Evolutionary conservation across 2,329 filamentous ascomycete species (phyloP).

Genomic region (Penicillium sp.): DNA sequence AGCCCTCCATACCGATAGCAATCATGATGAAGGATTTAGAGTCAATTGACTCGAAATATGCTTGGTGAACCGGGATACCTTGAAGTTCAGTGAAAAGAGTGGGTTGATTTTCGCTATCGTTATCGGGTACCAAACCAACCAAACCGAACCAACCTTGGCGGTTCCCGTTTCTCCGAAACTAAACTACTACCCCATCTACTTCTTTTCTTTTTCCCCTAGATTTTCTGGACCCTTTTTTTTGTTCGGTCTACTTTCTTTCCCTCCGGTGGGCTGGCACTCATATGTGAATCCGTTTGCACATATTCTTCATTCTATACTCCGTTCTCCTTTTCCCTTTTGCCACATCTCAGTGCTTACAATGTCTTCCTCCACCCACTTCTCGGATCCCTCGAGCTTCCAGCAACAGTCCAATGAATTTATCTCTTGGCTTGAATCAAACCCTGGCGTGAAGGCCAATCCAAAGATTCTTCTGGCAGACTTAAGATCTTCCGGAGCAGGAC

Average conservation of each 20-base stretch:
- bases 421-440: slow-evolving; percentile 55
- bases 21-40: slow-evolving; percentile 51
- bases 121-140: slow-evolving; percentile 6
- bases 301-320: slow-evolving; percentile 3
- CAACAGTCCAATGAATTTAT: slow-evolving; percentile 54
- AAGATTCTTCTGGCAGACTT: slow-evolving; percentile 62
- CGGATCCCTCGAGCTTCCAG: slow-evolving; percentile 42
- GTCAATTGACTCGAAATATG: not conserved
- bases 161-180: slow-evolving; percentile 19
- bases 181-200: slow-evolving; percentile 15
- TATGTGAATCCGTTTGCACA: not conserved
- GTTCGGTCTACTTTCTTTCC: not conserved
- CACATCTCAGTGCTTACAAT: slow-evolving; percentile 20
- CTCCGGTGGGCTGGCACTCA: not conserved
- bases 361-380: slow-evolving; percentile 37
- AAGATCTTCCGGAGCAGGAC: slow-evolving; percentile 55
- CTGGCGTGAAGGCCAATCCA: slow-evolving; percentile 55
- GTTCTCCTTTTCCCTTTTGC: slow-evolving; percentile 7
- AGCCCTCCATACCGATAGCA: slow-evolving; percentile 79
- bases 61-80: not conserved
- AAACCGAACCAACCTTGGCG: slow-evolving; percentile 6
- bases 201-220: slow-evolving; percentile 9
- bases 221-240: not conserved
- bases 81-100: not conserved
- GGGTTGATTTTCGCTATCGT: slow-evolving; percentile 13